Conservation (phyloP, 805 yeast species). For the Zygoascus biomembranicola region DNA sequence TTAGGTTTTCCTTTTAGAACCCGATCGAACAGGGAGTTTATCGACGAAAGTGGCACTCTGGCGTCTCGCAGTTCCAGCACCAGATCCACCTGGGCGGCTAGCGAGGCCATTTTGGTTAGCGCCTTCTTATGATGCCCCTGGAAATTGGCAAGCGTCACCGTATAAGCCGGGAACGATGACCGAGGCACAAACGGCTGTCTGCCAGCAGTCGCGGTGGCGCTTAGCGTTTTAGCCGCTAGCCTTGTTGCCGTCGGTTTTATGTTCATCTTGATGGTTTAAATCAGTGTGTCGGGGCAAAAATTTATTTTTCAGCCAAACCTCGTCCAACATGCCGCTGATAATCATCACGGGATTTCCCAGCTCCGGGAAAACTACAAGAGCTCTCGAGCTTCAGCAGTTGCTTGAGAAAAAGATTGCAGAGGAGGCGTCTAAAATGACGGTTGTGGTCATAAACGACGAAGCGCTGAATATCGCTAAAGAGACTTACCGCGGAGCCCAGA, state of each 20-base stretch:
- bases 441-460: conserved; percentile 71
- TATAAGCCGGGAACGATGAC: conserved; percentile 61
- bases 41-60: conserved; percentile 79
- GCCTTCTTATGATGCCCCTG: conserved; percentile 90
- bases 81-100: conserved; percentile 74
- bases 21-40: conserved; percentile 70
- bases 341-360: conserved; percentile 79
- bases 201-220: neutral
- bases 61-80: conserved; percentile 82
- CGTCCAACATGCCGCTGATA: conserved; percentile 67
- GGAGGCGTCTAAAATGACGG: conserved; percentile 47
- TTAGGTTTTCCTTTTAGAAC: conserved; percentile 47
- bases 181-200: conserved; percentile 43
- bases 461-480: conserved; percentile 61
- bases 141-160: conserved; percentile 64
- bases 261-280: neutral
- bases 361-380: conserved; percentile 75
- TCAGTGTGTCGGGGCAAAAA: neutral
- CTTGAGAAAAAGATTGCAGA: conserved; percentile 40
- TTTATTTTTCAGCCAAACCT: neutral
- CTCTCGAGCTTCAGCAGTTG: conserved; percentile 41
- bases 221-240: neutral
- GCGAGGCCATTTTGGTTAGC: conserved; percentile 50
- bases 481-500: conserved; percentile 59
- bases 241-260: neutral